Evolutionary conservation across 441 rosid species (phyloP).

Genomic region (Erodium moschatum): DNA sequence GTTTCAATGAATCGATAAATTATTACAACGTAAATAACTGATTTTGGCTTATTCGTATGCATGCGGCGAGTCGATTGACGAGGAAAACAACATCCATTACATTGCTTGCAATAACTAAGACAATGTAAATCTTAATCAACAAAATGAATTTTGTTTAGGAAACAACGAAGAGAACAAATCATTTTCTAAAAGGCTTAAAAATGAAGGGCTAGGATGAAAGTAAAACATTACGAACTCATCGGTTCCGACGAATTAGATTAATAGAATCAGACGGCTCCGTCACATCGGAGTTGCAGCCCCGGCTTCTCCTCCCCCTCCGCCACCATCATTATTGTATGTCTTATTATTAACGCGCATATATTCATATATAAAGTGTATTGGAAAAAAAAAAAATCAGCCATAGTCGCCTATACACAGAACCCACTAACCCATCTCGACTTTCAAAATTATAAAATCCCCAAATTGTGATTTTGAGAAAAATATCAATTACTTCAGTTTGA

Average conservation of each 20-base stretch:
- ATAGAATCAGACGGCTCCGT: conserved; percentile 21
- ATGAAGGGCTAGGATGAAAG: not conserved
- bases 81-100: too few species aligned
- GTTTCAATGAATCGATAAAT: too few species aligned
- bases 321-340: not conserved
- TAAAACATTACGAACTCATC: not conserved
- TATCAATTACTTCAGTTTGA: not conserved
- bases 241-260: conserved; percentile 10
- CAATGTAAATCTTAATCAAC: too few species aligned
- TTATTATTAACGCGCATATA: not conserved
- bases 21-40: too few species aligned
- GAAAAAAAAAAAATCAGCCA: not conserved
- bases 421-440: not conserved
- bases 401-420: not conserved
- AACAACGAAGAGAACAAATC: not conserved
- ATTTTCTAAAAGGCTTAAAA: not conserved
- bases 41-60: too few species aligned
- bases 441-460: conserved; percentile 6
- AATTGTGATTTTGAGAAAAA: not conserved
- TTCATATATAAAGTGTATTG: not conserved
- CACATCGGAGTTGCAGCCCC: conserved; percentile 25
- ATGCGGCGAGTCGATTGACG: too few species aligned
- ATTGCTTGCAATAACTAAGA: too few species aligned
- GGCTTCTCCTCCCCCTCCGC: not conserved
- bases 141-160: too few species aligned